A percentile compares a stretch with the other conserved stretches of the same genome.
Evolutionary conservation across 164 flowering plant genomes (phyloP).

Genomic region (Magnolia kwangsiensis): DNA sequence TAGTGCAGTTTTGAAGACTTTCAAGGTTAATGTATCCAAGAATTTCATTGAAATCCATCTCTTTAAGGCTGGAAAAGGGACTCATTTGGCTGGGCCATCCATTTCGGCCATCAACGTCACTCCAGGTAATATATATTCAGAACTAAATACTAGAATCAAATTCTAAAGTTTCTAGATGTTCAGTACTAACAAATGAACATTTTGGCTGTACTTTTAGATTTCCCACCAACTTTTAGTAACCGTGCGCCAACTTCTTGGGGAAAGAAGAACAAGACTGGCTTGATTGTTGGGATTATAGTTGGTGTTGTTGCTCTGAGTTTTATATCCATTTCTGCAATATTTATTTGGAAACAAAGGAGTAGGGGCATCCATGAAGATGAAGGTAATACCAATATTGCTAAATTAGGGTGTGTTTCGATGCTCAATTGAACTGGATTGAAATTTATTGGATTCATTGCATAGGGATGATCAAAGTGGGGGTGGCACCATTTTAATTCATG

Average conservation of each 20-base stretch:
- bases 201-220: constrained; percentile 37
- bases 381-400: constrained; percentile 31
- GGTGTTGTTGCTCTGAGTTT: constrained; percentile 35
- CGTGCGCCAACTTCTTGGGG: constrained; percentile 28
- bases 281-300: constrained; percentile 55
- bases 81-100: constrained; percentile 52
- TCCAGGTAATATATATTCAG: constrained; percentile 41
- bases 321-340: constrained; percentile 22
- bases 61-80: constrained; percentile 56
- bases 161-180: background rate
- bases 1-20: constrained; percentile 36
- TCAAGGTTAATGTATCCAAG: constrained; percentile 44
- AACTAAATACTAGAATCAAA: background rate
- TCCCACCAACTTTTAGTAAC: constrained; percentile 49
- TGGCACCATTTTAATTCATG: too few species aligned
- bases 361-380: constrained; percentile 33
- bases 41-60: constrained; percentile 56
- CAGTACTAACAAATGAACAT: background rate
- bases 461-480: too few species aligned
- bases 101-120: constrained; percentile 55
- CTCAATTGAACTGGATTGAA: too few species aligned
- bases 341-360: constrained; percentile 32
- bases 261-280: constrained; percentile 40
- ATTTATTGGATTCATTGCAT: too few species aligned
- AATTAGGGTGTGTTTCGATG: background rate